Evolutionary conservation across 2,329 filamentous ascomycete species (phyloP).

Genomic region (Leptographium galeiforme): DNA sequence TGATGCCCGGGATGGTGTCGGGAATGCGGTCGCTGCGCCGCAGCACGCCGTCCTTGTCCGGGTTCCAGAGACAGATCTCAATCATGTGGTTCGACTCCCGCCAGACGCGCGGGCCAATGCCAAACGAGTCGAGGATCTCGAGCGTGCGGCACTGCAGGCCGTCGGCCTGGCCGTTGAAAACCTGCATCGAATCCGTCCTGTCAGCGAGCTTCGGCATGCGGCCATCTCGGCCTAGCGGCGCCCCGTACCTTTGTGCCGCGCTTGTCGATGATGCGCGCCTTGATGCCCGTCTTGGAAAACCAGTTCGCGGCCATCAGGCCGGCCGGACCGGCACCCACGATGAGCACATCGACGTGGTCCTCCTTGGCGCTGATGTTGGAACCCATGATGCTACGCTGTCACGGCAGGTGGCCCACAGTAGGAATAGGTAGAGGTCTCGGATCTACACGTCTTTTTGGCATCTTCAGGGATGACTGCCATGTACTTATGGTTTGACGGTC

Average conservation of each 20-base stretch:
- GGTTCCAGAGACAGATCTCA: constrained; percentile 51
- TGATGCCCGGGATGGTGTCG: constrained; percentile 48
- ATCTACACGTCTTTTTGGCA: no score
- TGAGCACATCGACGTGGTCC: constrained; percentile 9
- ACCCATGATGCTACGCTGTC: no score
- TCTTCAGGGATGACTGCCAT: no score
- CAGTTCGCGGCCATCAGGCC: constrained; percentile 29
- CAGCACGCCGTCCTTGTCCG: constrained; percentile 42
- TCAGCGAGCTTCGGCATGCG: no score
- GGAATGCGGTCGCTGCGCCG: constrained; percentile 45
- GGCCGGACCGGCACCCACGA: constrained; percentile 17
- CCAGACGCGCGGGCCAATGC: constrained; percentile 48
- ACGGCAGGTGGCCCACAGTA: no score
- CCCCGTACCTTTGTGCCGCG: constrained; percentile 9
- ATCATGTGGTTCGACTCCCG: constrained; percentile 56
- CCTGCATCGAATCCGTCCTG: neutral
- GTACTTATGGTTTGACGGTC: no score
- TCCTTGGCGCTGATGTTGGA: no score
- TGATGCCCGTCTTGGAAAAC: constrained; percentile 26
- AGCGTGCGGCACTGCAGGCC: constrained; percentile 46
- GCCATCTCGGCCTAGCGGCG: no score
- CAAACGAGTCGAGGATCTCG: constrained; percentile 63
- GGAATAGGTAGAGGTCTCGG: no score
- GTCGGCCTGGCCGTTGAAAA: neutral
- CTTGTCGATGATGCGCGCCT: constrained; percentile 32